A percentile compares a stretch with the other conserved stretches of the same genome.
Evolutionary conservation across 257 asterid genomes (phyloP).

Genomic region (Solanum arcanum): DNA sequence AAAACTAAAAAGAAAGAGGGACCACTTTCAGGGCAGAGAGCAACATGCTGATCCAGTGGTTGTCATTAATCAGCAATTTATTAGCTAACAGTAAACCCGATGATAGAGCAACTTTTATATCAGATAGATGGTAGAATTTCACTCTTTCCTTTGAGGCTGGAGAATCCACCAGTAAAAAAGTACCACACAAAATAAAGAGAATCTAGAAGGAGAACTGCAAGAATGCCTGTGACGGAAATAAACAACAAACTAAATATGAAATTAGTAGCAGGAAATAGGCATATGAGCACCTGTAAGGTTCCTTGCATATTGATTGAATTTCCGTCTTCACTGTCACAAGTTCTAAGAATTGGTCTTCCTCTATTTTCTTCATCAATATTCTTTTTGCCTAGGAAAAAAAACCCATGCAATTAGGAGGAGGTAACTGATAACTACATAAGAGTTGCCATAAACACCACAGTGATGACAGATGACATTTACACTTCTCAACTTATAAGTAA

Average conservation of each 20-base stretch:
- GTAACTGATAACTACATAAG: background rate
- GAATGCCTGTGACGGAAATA: background rate
- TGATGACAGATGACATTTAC: background rate
- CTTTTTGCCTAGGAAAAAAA: conserved; percentile 51
- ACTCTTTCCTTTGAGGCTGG: background rate
- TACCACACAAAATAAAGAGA: background rate
- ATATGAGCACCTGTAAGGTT: conserved; percentile 68
- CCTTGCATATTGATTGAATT: conserved; percentile 73
- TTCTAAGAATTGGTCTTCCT: conserved; percentile 76
- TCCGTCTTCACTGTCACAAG: conserved; percentile 69
- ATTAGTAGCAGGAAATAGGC: background rate
- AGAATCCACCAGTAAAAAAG: background rate
- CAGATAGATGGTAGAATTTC: background rate
- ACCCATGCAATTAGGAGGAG: background rate
- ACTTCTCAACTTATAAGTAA: background rate
- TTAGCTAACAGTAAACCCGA: background rate
- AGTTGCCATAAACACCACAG: background rate
- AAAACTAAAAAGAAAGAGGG: background rate
- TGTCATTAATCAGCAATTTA: background rate
- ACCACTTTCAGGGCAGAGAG: background rate
- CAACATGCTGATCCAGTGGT: background rate
- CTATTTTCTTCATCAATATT: conserved; percentile 63
- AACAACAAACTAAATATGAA: background rate
- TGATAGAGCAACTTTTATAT: background rate
- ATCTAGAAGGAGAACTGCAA: background rate